Evolutionary conservation across 2,329 filamentous ascomycete genomes (phyloP).

Genomic region (Aspergillus vadensis): DNA sequence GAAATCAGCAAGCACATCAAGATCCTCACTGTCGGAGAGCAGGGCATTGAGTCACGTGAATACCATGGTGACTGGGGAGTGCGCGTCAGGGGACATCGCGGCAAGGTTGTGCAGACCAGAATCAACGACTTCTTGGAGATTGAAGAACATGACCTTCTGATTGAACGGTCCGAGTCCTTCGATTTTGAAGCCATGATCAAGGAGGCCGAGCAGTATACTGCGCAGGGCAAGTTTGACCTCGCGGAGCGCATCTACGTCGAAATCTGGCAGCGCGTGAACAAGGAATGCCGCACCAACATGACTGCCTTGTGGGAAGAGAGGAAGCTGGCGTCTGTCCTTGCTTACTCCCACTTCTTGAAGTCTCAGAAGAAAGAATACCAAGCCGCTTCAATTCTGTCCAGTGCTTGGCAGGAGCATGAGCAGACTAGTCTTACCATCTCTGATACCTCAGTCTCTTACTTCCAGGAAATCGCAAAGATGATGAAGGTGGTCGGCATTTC

Average conservation of each 20-base stretch:
- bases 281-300: conserved; percentile 46
- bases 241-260: conserved; percentile 54
- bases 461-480: conserved; percentile 46
- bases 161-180: conserved; percentile 33
- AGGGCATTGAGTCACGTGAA: conserved; percentile 22
- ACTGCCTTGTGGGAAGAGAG: conserved; percentile 51
- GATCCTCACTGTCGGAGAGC: conserved; percentile 30
- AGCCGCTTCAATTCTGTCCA: conserved; percentile 48
- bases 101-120: conserved; percentile 15
- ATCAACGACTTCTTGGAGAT: conserved; percentile 38
- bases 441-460: conserved; percentile 40
- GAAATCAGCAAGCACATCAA: conserved; percentile 36
- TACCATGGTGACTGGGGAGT: conserved; percentile 31
- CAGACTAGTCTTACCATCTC: conserved; percentile 47
- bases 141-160: conserved; percentile 44
- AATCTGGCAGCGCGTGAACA: conserved; percentile 55
- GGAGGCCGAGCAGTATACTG: conserved; percentile 41
- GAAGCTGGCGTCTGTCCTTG: conserved; percentile 50
- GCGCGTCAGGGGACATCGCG: conserved; percentile 36
- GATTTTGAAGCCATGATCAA: conserved; percentile 43
- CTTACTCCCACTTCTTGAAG: conserved; percentile 52
- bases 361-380: conserved; percentile 49
- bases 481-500: conserved; percentile 52
- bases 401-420: conserved; percentile 54
- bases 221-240: conserved; percentile 34